Evolutionary conservation across 2,329 filamentous ascomycete species (phyloP).

Genomic region (Monosporascus sp.): DNA sequence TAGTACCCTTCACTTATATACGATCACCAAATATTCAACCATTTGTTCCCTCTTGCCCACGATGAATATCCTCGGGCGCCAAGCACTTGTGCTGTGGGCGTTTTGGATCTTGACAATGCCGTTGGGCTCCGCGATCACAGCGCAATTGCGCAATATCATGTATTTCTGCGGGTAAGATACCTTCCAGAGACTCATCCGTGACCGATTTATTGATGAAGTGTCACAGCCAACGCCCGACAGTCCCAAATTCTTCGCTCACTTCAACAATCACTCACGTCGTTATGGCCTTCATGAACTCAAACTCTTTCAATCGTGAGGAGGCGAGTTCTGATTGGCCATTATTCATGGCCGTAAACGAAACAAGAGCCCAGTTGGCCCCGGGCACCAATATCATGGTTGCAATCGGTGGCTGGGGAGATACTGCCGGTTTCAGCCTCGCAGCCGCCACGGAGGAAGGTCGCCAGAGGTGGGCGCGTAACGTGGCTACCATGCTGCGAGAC

Average conservation of each 20-base stretch:
- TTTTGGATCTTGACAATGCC: not conserved
- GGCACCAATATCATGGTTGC: constrained; percentile 63
- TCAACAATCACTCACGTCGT: constrained; percentile 45
- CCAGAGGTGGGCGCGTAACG: not conserved
- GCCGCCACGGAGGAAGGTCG: not conserved
- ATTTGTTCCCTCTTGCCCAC: not conserved
- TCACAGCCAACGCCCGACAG: constrained; percentile 10
- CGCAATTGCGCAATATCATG: constrained; percentile 10
- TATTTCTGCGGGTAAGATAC: constrained; percentile 10
- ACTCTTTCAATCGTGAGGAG: constrained; percentile 39
- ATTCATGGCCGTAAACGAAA: constrained; percentile 42
- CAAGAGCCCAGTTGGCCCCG: constrained; percentile 43
- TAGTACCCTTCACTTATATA: no score
- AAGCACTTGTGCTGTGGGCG: not conserved
- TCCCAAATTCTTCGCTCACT: constrained; percentile 23
- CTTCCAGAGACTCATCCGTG: not conserved
- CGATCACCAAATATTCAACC: not conserved
- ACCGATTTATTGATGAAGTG: not conserved
- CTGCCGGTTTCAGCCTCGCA: constrained; percentile 54
- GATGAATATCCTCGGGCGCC: not conserved
- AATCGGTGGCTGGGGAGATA: constrained; percentile 72
- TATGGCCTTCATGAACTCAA: constrained; percentile 45
- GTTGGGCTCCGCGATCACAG: not conserved
- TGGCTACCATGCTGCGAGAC: not conserved
- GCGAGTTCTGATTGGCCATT: constrained; percentile 39